Evolutionary conservation across 2,329 filamentous ascomycete genomes (phyloP), one percentile per base, ranked within the genome.

Genomic region (Aspergillus jensenii): DNA sequence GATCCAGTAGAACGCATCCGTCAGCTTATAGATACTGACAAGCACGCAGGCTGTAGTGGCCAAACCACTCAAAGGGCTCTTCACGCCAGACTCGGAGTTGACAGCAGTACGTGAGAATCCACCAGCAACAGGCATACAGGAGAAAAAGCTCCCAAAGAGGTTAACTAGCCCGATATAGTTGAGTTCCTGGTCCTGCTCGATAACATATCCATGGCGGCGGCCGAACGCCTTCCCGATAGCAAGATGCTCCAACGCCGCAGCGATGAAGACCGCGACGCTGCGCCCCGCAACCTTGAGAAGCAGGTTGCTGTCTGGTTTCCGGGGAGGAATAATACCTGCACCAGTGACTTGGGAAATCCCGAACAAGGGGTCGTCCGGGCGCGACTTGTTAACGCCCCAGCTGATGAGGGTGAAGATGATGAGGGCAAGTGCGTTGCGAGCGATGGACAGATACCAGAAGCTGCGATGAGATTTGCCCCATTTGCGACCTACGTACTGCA

Each of bases 191-290:
- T 93, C 97, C 0, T 93, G 92, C 66, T 97, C 87, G 72, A 98
- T 97, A 17, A 86, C 88, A 76, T 98, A 98, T 78, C 96, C 96
- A 79, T 97, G 97, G 67, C 96, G 85, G 57, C 93, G 85, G 6
- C 93, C 93, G 66, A 98, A 98, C 0, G 93, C 96, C 74, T 98
- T 98, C 15, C 92, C 91, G 62, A 98, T 97, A 50, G 93, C 92
- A 21, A 40, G 37, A 14, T 40, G 37, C n/a, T 40, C 37, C 37
- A 40, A 17, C 37, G 37, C 37, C 14, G 37, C 37, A 40, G 37
- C 37, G 14, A 40, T 40, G n/a, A 40, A 40, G 37, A 40, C 37
- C 1, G 37, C 37, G 5, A 40, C 37, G 7, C 37, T 40, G 37
- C 37, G 37, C 37, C 37, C 37, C n/a, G 37, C 37, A 15, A 40